Conservation (phyloP, 2,329 filamentous ascomycete species). For the Thielaviopsis populi region DNA sequence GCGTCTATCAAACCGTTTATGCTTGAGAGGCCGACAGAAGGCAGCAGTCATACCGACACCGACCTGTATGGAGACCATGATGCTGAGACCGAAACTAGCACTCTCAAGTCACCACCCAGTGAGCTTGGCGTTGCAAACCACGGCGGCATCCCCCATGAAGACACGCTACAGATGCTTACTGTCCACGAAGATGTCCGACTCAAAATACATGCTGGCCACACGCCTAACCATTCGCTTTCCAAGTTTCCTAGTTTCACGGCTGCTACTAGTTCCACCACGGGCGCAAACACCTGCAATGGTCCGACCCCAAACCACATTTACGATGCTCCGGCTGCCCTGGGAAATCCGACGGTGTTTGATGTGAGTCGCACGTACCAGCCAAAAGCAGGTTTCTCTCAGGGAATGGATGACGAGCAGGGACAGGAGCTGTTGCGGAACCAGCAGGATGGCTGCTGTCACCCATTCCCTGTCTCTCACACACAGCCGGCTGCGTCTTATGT, state of each 20-base stretch:
- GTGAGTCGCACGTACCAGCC: not conserved
- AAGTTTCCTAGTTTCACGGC: slow-evolving; percentile 28
- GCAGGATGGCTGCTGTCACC: not conserved
- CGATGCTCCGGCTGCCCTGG: slow-evolving; percentile 16
- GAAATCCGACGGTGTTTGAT: slow-evolving; percentile 3
- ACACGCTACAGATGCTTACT: slow-evolving; percentile 32
- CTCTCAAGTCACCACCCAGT: not conserved
- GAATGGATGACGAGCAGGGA: not conserved
- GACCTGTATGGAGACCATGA: not conserved
- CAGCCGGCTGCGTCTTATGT: not conserved
- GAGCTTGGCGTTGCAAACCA: slow-evolving; percentile 17
- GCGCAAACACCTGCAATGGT: slow-evolving; percentile 11
- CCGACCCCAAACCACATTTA: slow-evolving; percentile 12
- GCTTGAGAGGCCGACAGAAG: not conserved
- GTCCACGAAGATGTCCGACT: slow-evolving; percentile 37
- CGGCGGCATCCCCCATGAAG: slow-evolving; percentile 21
- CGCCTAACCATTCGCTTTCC: slow-evolving; percentile 44
- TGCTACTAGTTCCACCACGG: slow-evolving; percentile 11
- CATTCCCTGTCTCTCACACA: not conserved
- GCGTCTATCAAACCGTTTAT: not conserved
- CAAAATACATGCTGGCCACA: slow-evolving; percentile 48
- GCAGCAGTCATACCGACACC: not conserved
- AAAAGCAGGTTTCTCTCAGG: not conserved
- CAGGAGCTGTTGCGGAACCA: not conserved
- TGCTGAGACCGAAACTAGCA: not conserved